A percentile compares a stretch with the other conserved stretches of the same genome.
phyloP scores from a whole-genome alignment of 2,329 filamentous ascomycete genomes.

The Fusarium miscanthi region DNA sequence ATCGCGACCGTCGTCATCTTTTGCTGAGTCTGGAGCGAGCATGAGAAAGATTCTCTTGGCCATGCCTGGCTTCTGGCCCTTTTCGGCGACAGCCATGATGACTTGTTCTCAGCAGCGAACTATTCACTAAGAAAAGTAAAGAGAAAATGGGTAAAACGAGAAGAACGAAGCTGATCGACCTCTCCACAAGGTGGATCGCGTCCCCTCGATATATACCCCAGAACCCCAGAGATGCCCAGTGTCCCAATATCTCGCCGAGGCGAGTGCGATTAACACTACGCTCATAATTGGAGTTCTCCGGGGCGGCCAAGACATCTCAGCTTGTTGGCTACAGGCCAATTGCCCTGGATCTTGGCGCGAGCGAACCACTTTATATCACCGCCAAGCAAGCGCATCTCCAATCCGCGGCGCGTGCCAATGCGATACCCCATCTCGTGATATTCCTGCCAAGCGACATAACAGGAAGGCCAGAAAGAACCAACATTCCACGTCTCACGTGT shows the following conservation, averaged over 20 bases:
- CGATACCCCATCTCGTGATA: constrained; percentile 29
- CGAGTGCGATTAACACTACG: neutral
- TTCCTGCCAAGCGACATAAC: constrained; percentile 29
- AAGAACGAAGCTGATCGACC: neutral
- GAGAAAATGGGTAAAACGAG: neutral
- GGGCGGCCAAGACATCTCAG: constrained; percentile 18
- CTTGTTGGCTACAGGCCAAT: neutral
- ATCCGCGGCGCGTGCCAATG: constrained; percentile 19
- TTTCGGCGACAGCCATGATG: constrained; percentile 34
- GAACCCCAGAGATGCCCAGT: neutral
- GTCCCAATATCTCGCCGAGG: neutral
- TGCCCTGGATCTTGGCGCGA: constrained; percentile 15
- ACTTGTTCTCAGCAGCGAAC: too few relatives aligned
- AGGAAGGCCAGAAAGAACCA: constrained; percentile 17
- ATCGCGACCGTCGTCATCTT: constrained; percentile 44
- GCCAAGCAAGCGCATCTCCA: constrained; percentile 30
- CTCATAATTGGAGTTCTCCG: neutral
- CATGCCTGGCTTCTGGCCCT: constrained; percentile 30
- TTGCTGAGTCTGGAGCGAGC: constrained; percentile 40
- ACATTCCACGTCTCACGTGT: neutral
- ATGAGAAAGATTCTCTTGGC: constrained; percentile 31
- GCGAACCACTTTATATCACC: constrained; percentile 23
- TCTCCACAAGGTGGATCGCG: constrained; percentile 14
- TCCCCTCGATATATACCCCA: constrained; percentile 13
- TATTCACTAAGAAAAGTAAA: neutral